Conservation (phyloP, 768 basidiomycete species). For the Trametes coccinea region DNA sequence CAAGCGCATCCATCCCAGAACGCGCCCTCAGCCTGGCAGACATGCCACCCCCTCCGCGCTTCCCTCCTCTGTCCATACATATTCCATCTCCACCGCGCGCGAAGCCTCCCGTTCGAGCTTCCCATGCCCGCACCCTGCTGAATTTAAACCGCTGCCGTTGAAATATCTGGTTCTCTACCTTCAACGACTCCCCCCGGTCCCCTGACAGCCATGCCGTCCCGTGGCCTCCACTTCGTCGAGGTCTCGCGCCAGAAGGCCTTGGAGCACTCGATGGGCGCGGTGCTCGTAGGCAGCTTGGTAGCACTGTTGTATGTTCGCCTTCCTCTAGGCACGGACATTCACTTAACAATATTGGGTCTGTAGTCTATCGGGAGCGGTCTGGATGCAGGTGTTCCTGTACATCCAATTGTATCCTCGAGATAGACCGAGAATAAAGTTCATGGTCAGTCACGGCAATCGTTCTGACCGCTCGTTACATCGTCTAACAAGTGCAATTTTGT, state of each 20-base stretch:
- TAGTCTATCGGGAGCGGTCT: slow-evolving; percentile 21
- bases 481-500: neutral
- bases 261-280: slow-evolving; percentile 17
- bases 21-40: neutral
- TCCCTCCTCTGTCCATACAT: neutral
- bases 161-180: too few relatives aligned
- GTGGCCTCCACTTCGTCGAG: neutral
- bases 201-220: neutral
- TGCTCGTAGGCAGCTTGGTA: slow-evolving; percentile 17
- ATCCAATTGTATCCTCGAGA: slow-evolving; percentile 18
- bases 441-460: neutral
- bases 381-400: slow-evolving; percentile 22
- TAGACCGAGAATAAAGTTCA: slow-evolving; percentile 10
- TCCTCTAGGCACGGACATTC: too few relatives aligned
- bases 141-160: neutral
- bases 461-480: neutral
- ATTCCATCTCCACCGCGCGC: neutral
- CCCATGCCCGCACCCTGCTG: neutral
- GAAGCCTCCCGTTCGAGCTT: neutral
- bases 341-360: neutral
- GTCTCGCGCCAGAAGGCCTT: slow-evolving; percentile 12
- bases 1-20: neutral
- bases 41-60: neutral
- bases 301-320: slow-evolving; percentile 11
- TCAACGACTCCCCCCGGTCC: neutral